Percentiles rank a stretch among this genome's conserved stretches.
phyloP scores from a whole-genome alignment of 768 basidiomycete genomes.

The Russula earlei region DNA sequence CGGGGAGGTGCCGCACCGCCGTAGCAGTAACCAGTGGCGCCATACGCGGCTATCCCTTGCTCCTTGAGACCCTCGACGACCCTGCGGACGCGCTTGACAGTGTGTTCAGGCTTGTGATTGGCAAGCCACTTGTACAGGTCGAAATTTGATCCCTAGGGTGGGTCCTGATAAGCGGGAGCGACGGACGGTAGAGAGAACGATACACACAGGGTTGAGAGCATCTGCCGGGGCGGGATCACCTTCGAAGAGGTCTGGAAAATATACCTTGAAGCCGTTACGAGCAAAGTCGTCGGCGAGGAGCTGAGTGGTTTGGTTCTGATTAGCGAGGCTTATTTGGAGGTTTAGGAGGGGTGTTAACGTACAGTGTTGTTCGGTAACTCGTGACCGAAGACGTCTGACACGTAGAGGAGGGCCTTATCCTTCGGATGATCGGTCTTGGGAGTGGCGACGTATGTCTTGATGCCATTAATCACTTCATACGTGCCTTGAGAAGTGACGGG shows the following conservation, averaged over 20 bases:
- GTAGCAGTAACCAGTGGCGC: conserved; percentile 26
- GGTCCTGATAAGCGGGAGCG: neutral
- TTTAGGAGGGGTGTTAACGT: neutral
- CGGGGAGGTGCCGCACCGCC: conserved; percentile 11
- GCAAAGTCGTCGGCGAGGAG: conserved; percentile 38
- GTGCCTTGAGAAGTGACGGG: conserved; percentile 25
- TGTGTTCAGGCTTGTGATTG: conserved; percentile 17
- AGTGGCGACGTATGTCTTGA: conserved; percentile 34
- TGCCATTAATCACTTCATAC: conserved; percentile 28
- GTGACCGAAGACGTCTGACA: conserved; percentile 33
- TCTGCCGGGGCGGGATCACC: conserved; percentile 24
- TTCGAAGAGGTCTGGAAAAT: conserved; percentile 16
- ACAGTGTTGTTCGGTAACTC: conserved; percentile 29
- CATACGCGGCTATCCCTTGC: conserved; percentile 25
- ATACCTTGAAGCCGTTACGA: conserved; percentile 28
- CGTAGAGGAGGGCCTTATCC: conserved; percentile 34
- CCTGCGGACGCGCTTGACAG: conserved; percentile 20
- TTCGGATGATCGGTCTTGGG: conserved; percentile 32
- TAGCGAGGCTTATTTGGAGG: neutral
- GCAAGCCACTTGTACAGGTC: neutral
- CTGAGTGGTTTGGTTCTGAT: conserved; percentile 21
- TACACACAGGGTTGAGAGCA: conserved; percentile 18
- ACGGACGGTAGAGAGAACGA: neutral
- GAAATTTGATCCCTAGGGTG: neutral
- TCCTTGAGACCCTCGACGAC: conserved; percentile 25